A percentile compares a stretch with the other conserved stretches of the same genome.
These are phyloP conservation scores for Dujonia santamariae DNA, from an alignment of 1,139 yeast species.

Conservation along the genomic window DNA sequence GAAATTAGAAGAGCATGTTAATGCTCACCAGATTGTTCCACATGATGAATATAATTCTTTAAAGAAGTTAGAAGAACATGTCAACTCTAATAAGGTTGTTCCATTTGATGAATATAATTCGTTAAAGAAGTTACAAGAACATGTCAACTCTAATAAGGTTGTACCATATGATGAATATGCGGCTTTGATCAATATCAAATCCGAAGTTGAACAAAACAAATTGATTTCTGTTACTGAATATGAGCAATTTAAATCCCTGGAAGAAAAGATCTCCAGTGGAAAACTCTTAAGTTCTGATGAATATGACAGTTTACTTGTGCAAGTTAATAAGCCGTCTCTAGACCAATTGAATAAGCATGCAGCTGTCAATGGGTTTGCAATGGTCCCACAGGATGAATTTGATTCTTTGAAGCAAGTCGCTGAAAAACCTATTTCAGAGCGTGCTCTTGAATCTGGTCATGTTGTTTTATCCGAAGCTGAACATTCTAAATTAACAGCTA, in stretches of 20 bases:
- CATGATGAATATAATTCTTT: constrained; percentile 1
- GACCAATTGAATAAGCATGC: constrained; percentile 29
- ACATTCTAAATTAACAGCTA: constrained; percentile 17
- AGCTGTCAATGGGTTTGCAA: constrained; percentile 23
- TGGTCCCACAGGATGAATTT: constrained; percentile 26
- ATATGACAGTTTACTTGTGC: constrained; percentile 31
- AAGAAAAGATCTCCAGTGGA: background rate
- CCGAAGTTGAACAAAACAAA: background rate
- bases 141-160: constrained; percentile 3
- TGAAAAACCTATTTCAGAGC: constrained; percentile 15
- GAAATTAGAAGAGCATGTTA: background rate
- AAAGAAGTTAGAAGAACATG: constrained; percentile 2
- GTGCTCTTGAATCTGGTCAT: constrained; percentile 29
- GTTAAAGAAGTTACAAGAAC: constrained; percentile 3
- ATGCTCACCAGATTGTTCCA: background rate
- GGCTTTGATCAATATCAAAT: constrained; percentile 14
- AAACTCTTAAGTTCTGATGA: constrained; percentile 14
- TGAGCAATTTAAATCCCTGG: constrained; percentile 5
- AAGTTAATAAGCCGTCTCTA: constrained; percentile 37
- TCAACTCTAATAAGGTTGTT: background rate
- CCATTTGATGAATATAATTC: constrained; percentile 1
- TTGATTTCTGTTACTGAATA: constrained; percentile 2
- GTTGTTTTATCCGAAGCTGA: constrained; percentile 32
- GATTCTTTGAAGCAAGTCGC: constrained; percentile 16
- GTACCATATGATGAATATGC: constrained; percentile 23